Conservation (phyloP, 768 basidiomycete species). For the Lactarius quietus region DNA sequence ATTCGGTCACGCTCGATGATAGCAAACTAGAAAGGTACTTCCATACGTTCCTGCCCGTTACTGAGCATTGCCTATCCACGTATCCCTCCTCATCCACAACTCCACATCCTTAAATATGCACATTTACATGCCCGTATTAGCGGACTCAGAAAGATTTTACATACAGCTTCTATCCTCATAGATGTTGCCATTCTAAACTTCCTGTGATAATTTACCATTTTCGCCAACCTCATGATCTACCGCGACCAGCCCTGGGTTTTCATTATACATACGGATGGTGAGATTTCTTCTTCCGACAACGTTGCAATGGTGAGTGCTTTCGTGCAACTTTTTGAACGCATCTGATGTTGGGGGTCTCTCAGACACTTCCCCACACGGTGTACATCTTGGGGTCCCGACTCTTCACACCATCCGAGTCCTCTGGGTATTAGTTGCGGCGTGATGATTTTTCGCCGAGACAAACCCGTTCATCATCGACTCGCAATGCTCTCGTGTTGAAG, state of each 20-base stretch:
- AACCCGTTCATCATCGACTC: background rate
- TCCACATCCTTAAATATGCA: slow-evolving; percentile 2
- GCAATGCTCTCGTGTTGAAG: background rate
- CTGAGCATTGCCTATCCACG: background rate
- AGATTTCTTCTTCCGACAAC: background rate
- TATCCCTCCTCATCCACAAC: background rate
- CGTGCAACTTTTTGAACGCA: background rate
- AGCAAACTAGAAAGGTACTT: slow-evolving; percentile 7
- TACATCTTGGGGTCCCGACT: background rate
- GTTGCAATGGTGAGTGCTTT: slow-evolving; percentile 15
- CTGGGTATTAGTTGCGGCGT: too few species aligned
- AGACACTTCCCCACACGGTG: background rate
- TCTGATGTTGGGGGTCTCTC: background rate
- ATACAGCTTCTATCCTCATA: slow-evolving; percentile 12
- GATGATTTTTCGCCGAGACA: background rate
- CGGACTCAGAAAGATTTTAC: background rate
- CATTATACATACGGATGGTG: background rate
- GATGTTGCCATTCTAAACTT: slow-evolving; percentile 12
- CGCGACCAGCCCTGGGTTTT: background rate
- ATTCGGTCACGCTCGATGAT: background rate
- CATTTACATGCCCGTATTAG: slow-evolving; percentile 6
- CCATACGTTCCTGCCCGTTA: slow-evolving; percentile 4
- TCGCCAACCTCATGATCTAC: background rate
- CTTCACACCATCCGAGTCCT: background rate
- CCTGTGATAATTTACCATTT: slow-evolving; percentile 21